Conservation (phyloP, 345 rosid species). For the Eucalyptus pauciflora region DNA sequence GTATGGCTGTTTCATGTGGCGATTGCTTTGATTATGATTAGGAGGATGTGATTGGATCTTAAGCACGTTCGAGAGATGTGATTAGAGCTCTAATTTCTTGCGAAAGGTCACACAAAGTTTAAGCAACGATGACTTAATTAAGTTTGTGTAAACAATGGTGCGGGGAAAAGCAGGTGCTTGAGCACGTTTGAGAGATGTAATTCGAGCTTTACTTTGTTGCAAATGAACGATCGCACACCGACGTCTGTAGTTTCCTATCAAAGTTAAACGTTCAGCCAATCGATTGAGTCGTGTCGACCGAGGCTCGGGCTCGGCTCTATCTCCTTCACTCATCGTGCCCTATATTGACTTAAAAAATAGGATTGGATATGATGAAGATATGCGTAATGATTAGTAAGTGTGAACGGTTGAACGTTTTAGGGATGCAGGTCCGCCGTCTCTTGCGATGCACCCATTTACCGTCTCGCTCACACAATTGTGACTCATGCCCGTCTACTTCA, state of each 20-base stretch:
- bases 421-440: background rate
- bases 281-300: background rate
- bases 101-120: background rate
- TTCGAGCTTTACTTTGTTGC: background rate
- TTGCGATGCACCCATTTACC: background rate
- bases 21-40: background rate
- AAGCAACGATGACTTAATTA: background rate
- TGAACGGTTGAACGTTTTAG: background rate
- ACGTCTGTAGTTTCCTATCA: background rate
- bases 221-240: background rate
- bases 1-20: background rate
- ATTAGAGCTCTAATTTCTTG: background rate
- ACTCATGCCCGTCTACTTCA: background rate
- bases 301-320: background rate
- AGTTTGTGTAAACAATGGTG: background rate
- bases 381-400: background rate
- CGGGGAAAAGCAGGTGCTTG: background rate
- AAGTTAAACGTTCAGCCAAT: background rate
- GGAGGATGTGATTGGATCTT: background rate
- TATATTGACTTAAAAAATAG: background rate
- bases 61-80: background rate
- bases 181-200: background rate
- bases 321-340: background rate
- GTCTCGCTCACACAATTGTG: background rate
- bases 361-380: background rate